These are phyloP conservation scores for Linanthus parryae DNA, from an alignment of 148 eudicot species.

Conservation along the genomic window DNA sequence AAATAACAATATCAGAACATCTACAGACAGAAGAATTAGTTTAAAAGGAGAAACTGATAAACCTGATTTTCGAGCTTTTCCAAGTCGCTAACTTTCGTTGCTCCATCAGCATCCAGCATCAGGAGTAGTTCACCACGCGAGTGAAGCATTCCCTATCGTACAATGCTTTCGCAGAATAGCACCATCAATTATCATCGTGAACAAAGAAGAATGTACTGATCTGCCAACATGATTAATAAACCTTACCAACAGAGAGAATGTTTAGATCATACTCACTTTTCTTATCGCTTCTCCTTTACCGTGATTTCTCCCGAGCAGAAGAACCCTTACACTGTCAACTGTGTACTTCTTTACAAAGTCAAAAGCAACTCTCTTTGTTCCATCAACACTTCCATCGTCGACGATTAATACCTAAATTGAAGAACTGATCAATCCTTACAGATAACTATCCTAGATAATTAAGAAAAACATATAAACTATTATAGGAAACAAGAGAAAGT, in stretches of 20 bases:
- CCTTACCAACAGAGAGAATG: slow-evolving; percentile 6
- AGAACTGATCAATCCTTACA: too few relatives aligned
- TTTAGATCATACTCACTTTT: slow-evolving; percentile 71
- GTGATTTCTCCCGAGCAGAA: slow-evolving; percentile 83
- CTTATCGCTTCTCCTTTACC: slow-evolving; percentile 99
- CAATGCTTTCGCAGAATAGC: slow-evolving; percentile 76
- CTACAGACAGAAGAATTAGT: too few relatives aligned
- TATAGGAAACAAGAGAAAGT: too few relatives aligned
- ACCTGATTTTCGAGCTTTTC: slow-evolving; percentile 98
- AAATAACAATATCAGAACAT: too few relatives aligned
- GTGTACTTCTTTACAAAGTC: slow-evolving; percentile 72
- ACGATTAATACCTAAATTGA: slow-evolving; percentile 76
- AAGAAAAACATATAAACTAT: too few relatives aligned
- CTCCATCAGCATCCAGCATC: slow-evolving; percentile 99
- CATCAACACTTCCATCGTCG: slow-evolving; percentile 94
- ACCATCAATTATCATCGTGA: slow-evolving; percentile 36
- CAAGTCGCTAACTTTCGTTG: slow-evolving; percentile 83
- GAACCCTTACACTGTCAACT: slow-evolving; percentile 77
- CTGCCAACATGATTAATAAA: neutral
- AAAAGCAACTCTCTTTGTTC: slow-evolving; percentile 80
- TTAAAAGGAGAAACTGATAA: slow-evolving; percentile 12
- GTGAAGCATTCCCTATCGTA: slow-evolving; percentile 99
- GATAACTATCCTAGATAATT: too few relatives aligned
- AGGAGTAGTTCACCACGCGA: slow-evolving; percentile 91
- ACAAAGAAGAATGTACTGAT: slow-evolving; percentile 8